Percentiles rank a stretch among this genome's conserved stretches.
Evolutionary conservation across 176 grass and related monocot species (phyloP).

Genomic region (Avena atlantica): DNA sequence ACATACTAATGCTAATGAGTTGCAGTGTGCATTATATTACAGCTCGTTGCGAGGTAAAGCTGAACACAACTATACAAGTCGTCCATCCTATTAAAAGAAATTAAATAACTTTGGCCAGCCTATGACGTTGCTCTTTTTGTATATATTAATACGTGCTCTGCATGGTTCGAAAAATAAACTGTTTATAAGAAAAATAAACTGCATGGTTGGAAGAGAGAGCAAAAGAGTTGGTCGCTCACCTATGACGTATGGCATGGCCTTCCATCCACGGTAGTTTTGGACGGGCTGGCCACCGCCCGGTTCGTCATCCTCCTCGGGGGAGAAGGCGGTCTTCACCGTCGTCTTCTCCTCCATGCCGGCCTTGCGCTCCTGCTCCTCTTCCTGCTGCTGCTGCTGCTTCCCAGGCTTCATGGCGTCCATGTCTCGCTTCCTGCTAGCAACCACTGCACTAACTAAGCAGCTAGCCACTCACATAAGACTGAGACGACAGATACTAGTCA

Average conservation of each 20-base stretch:
- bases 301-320: background rate
- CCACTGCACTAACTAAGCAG: background rate
- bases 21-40: too few relatives aligned
- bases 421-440: background rate
- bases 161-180: too few relatives aligned
- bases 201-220: too few relatives aligned
- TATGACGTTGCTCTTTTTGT: too few relatives aligned
- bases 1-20: too few relatives aligned
- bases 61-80: too few relatives aligned
- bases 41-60: too few relatives aligned
- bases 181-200: too few relatives aligned
- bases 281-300: background rate
- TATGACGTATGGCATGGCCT: conserved; percentile 83
- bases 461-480: background rate
- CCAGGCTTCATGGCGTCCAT: background rate
- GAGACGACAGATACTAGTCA: background rate
- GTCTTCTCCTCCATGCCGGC: conserved; percentile 3
- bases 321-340: background rate
- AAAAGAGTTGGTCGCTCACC: conserved; percentile 30
- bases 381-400: background rate
- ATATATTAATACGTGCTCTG: too few relatives aligned
- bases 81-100: too few relatives aligned
- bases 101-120: too few relatives aligned
- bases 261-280: conserved; percentile 64
- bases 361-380: background rate